Base-by-base conservation (phyloP, 163 green algal genomes). In the Scenedesmus sp. region DNA sequence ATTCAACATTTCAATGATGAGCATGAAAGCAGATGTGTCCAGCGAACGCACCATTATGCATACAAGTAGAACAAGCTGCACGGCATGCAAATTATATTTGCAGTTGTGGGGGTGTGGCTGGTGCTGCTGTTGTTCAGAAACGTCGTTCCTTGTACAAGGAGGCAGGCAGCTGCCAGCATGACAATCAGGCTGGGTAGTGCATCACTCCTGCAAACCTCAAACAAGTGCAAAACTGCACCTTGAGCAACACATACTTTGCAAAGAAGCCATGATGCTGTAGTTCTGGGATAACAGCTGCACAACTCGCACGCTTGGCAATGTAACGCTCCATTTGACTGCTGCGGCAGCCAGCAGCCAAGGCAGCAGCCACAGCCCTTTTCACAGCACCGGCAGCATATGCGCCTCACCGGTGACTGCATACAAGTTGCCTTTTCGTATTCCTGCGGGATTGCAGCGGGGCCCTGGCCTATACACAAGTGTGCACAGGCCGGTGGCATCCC, bases 361-460 rank as follows among this genome's bases (percentile, higher is more conserved):
- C 81, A 64, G 81, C 81, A 60, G 81, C 81, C 7, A 6, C 81
- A 54, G 81, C 34, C 5, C 1, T 34, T 34, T 52, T 34, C 52
- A 5, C 2, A 4, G 81, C 13, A 62, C 3, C 52, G 16, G 81
- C 81, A 60, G 81, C 81, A 26, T 3, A 2, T 5, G 12, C 16
- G 16, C 0, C 34, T 62, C 81, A 84, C 46, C 77, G 62, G 77
- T 57, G 34, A 57, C 77, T 60, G 77, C 77, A 26, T 56, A 56
- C 70, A 79, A 5, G 84, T 89, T 79, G 18, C 84, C 84, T 81
- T 81, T 89, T 46, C 84, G 62, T 46, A 89, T 89, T 7, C 60
- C 62, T 46, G 84, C 62, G 15, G 84, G 84, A 66, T 89, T 89
- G 62, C 84, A 89, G 13, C 62, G 84, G 6, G 84, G 84, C 2